These are phyloP conservation scores for Tylopilus felleus DNA, from an alignment of 768 basidiomycete genomes.

Conservation along the genomic window DNA sequence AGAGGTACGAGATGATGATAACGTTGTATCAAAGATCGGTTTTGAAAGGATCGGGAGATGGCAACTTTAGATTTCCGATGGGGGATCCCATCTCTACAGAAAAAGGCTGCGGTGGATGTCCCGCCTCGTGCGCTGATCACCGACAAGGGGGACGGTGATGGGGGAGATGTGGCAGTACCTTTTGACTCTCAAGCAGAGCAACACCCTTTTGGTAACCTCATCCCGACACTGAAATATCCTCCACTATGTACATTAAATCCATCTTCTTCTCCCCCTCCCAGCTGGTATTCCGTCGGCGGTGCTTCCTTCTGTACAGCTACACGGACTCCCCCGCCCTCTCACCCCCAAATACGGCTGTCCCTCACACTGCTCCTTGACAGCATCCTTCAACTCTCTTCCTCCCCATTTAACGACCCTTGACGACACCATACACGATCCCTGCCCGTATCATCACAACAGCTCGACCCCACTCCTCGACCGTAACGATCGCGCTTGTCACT, in stretches of 20 bases:
- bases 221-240: conserved; percentile 16
- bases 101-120: conserved; percentile 1
- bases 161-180: conserved; percentile 23
- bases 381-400: neutral
- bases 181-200: conserved; percentile 25
- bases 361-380: neutral
- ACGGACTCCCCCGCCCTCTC: neutral
- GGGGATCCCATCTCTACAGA: conserved; percentile 13
- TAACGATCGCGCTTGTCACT: neutral
- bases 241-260: conserved; percentile 17
- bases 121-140: conserved; percentile 27
- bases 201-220: conserved; percentile 29
- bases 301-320: conserved; percentile 6
- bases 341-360: neutral
- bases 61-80: conserved; percentile 34
- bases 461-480: neutral
- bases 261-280: too few species aligned
- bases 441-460: neutral
- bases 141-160: conserved; percentile 19
- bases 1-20: conserved; percentile 25
- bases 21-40: conserved; percentile 33
- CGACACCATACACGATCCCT: conserved; percentile 20
- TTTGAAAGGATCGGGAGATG: conserved; percentile 30
- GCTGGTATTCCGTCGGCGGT: conserved; percentile 16
- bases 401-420: conserved; percentile 29